phyloP scores from a whole-genome alignment of 164 flowering plant genomes.

The Litsea cubeba region DNA sequence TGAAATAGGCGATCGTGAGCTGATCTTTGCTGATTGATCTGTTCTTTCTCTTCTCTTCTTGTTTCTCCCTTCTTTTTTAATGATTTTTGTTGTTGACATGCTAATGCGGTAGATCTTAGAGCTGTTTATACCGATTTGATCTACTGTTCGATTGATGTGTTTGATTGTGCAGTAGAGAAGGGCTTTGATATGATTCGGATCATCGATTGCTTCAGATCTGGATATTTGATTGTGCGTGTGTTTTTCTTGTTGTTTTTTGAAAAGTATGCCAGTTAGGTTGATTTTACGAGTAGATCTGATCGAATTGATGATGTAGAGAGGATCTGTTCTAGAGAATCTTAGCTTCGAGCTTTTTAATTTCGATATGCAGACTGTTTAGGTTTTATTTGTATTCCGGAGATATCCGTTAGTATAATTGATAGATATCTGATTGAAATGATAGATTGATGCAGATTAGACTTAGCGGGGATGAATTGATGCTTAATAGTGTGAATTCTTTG shows the following conservation, averaged over 20 bases:
- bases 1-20: not conserved
- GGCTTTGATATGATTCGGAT: not conserved
- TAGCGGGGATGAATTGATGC: too few species aligned
- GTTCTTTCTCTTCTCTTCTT: not conserved
- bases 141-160: not conserved
- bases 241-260: too few species aligned
- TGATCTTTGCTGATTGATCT: not conserved
- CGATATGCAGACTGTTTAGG: not conserved
- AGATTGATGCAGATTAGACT: too few species aligned
- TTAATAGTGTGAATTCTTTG: too few species aligned
- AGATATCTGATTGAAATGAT: too few species aligned
- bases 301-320: not conserved
- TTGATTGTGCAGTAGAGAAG: not conserved
- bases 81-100: not conserved
- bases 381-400: too few species aligned
- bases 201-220: too few species aligned
- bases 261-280: not conserved
- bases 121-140: not conserved
- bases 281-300: not conserved
- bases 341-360: not conserved
- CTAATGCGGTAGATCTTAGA: not conserved
- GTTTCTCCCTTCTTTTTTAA: not conserved
- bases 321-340: too few species aligned
- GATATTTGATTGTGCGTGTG: not conserved
- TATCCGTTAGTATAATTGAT: too few species aligned